Percentiles rank a stretch among this genome's conserved stretches.
These are phyloP conservation scores for Chaetoscypha palmicola DNA, from an alignment of 2,329 filamentous ascomycete genomes.

Conservation along the genomic window DNA sequence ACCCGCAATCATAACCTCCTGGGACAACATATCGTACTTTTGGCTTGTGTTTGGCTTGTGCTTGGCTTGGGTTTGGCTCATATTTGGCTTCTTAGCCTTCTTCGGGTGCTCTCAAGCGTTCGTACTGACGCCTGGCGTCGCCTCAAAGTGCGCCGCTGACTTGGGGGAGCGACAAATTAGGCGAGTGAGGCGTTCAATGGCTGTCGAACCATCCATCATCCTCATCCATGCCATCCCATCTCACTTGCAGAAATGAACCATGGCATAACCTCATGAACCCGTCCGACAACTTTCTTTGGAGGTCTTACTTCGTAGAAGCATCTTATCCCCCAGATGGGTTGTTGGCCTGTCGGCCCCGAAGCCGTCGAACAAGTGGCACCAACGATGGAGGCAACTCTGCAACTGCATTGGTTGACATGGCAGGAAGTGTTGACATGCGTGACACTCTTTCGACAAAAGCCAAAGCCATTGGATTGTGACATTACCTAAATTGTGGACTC, in stretches of 20 bases:
- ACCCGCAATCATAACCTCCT: not conserved
- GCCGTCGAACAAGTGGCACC: slow-evolving; percentile 1
- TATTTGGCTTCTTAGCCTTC: not conserved
- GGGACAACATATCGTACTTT: not conserved
- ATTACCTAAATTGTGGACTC: not conserved
- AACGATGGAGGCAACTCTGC: slow-evolving; percentile 1
- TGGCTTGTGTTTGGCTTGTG: too few relatives aligned
- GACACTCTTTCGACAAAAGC: too few relatives aligned
- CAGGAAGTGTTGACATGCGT: too few relatives aligned
- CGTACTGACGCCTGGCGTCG: not conserved
- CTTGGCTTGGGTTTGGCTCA: too few relatives aligned
- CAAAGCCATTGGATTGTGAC: not conserved
- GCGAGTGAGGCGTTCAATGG: not conserved
- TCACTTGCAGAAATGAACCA: not conserved
- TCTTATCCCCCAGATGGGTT: slow-evolving; percentile 1
- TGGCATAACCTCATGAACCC: not conserved
- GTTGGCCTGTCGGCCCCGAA: not conserved
- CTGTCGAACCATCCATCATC: slow-evolving; percentile 1
- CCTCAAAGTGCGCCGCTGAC: not conserved
- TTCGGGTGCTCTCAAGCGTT: not conserved
- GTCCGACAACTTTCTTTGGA: not conserved
- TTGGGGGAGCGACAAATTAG: slow-evolving; percentile 2
- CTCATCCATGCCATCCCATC: not conserved
- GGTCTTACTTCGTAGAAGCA: not conserved
- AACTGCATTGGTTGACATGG: not conserved